Evolutionary conservation across 495 filamentous ascomycete species (phyloP).

Genomic region (Lepraria neglecta): DNA sequence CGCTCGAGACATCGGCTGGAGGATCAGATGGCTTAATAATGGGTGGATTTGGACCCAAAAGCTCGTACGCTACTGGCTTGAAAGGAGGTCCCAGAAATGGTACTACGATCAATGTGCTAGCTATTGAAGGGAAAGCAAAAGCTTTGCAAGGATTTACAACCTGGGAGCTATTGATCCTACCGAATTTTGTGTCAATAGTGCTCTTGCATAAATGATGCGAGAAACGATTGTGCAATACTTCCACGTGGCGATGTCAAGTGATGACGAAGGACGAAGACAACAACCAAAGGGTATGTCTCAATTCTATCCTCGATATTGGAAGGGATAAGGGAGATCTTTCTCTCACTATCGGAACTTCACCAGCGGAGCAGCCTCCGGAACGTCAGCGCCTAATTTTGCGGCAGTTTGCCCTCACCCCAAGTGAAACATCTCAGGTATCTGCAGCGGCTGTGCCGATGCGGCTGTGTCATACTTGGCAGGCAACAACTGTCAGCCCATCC

Average conservation of each 20-base stretch:
- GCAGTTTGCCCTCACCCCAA: not conserved
- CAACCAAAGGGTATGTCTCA: too few species aligned
- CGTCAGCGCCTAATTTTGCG: not conserved
- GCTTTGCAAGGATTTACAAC: not conserved
- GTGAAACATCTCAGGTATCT: not conserved
- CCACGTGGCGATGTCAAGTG: too few species aligned
- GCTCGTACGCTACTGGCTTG: not conserved
- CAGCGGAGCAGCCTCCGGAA: not conserved
- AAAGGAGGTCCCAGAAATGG: not conserved
- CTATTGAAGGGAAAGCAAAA: not conserved
- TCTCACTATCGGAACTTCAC: not conserved
- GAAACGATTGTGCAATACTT: too few species aligned
- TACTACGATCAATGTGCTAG: not conserved
- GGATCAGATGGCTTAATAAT: constrained; percentile 1
- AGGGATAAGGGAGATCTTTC: not conserved
- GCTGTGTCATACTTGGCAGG: not conserved
- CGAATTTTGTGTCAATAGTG: not conserved
- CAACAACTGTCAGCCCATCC: not conserved
- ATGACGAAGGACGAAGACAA: too few species aligned
- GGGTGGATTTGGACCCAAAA: not conserved
- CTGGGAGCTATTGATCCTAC: not conserved
- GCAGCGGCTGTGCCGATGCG: not conserved
- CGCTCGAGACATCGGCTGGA: not conserved
- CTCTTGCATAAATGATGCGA: too few species aligned
- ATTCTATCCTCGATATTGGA: too few species aligned